Percentiles rank a stretch among this genome's conserved stretches.
phyloP scores from a whole-genome alignment of 2,329 filamentous ascomycete species.

The Colletotrichum echinochloae region DNA sequence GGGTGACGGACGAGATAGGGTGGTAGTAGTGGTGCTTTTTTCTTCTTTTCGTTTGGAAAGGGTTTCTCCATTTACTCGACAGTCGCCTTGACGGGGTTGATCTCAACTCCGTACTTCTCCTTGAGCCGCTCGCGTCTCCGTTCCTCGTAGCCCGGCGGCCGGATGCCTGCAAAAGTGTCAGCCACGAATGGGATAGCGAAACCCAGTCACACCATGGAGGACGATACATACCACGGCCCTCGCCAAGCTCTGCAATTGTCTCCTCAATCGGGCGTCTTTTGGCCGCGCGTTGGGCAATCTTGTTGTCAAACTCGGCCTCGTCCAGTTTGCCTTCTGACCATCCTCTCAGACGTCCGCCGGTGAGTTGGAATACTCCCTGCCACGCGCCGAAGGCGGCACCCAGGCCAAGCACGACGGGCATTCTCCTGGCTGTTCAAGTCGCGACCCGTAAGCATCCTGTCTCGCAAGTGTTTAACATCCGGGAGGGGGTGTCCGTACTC shows the following conservation, averaged over 20 bases:
- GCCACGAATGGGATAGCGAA: not conserved
- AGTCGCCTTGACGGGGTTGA: constrained; percentile 72
- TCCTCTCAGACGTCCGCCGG: constrained; percentile 69
- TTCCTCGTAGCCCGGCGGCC: constrained; percentile 85
- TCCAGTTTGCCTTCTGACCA: constrained; percentile 59
- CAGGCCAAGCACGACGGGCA: constrained; percentile 78
- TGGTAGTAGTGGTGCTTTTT: constrained; percentile 16
- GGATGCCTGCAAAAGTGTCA: constrained; percentile 70
- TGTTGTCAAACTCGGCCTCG: constrained; percentile 79
- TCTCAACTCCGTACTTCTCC: constrained; percentile 89
- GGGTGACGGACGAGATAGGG: constrained; percentile 2
- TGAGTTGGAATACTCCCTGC: constrained; percentile 75
- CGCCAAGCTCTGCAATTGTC: constrained; percentile 84
- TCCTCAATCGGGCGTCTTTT: constrained; percentile 81
- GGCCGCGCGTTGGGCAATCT: constrained; percentile 79
- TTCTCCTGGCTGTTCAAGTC: constrained; percentile 57
- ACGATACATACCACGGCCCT: constrained; percentile 79
- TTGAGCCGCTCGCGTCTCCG: constrained; percentile 83
- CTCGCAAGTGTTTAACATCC: not conserved
- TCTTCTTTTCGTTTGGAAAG: not conserved
- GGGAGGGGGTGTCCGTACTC: constrained; percentile 64
- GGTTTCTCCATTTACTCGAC: constrained; percentile 51
- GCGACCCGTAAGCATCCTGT: constrained; percentile 24
- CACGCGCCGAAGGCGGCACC: constrained; percentile 67
- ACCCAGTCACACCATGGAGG: not conserved